Evolutionary conservation across 2,329 filamentous ascomycete species (phyloP), one percentile per base, ranked within the genome.

Genomic region (Penicillium sp.): DNA sequence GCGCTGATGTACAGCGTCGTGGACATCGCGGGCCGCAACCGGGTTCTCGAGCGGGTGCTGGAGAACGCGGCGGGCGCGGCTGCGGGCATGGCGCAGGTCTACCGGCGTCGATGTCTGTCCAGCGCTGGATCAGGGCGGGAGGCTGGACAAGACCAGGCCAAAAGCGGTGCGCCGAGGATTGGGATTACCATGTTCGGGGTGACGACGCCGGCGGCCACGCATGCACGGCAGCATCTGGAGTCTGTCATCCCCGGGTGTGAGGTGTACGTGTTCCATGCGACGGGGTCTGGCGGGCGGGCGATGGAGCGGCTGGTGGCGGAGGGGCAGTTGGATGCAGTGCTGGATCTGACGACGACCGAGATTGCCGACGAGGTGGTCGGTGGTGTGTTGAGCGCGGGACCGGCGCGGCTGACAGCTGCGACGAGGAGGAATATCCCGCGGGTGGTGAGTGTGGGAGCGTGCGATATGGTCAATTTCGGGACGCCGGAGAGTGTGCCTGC

Each of bases 181-280:
- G 83, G 75, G 0, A 75, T 86, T 16, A 85, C 83, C 2, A 87
- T 87, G 83, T 87, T 86, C 54, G 83, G 84, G 2, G 82, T 87
- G 5, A 87, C 84, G 0, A 87, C 83, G 0, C 81, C 82, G 0
- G 78, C 76, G 8, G 82, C 81, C 0, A 76, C 81, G 32, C 63
- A 59, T 1, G 75, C 83, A 2, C 72, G 80, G 0, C 51, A 60
- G 1, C 61, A 75, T 31, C 68, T 86, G 0, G 70, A 77, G 36
- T 45, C 59, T 1, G 60, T 64, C 3, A 16, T 33, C 2, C 62
- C 71, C 37, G 56, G 57, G 2, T 71, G 77, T 34, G 82, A 86
- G 49, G 72, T 76, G 2, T 83, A 79, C 48, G 70, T 86, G 2
- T 87, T 87, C 55, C 83, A 86, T 53, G 83, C 83, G 2, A 86